These are phyloP conservation scores for Boletus eberwhitei DNA, from an alignment of 768 basidiomycete species.

Conservation along the genomic window DNA sequence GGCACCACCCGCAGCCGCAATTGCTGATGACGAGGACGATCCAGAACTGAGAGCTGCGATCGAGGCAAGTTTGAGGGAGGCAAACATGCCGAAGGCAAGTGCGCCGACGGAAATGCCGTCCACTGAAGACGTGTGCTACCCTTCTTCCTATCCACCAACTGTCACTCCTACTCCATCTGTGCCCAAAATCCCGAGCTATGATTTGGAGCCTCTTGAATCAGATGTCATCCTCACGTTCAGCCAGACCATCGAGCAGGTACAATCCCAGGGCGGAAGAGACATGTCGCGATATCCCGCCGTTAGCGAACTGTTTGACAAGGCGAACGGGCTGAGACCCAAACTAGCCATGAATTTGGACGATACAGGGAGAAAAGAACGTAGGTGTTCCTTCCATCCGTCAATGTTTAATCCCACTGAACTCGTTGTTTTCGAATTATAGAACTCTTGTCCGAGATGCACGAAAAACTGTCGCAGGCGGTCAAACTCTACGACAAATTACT, in stretches of 20 bases:
- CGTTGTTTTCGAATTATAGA: slow-evolving; percentile 41
- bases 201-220: slow-evolving; percentile 76
- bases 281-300: slow-evolving; percentile 81
- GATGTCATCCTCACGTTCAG: slow-evolving; percentile 89
- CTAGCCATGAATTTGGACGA: slow-evolving; percentile 83
- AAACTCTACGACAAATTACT: slow-evolving; percentile 87
- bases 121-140: slow-evolving; percentile 46
- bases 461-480: slow-evolving; percentile 88
- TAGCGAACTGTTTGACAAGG: slow-evolving; percentile 80
- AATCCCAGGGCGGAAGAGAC: slow-evolving; percentile 73
- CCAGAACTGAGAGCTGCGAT: slow-evolving; percentile 92
- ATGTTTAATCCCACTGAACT: background rate
- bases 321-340: slow-evolving; percentile 74
- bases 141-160: slow-evolving; percentile 45
- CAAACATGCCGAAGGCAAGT: slow-evolving; percentile 71
- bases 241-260: slow-evolving; percentile 83
- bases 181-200: slow-evolving; percentile 68
- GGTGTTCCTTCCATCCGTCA: slow-evolving; percentile 26
- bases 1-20: slow-evolving; percentile 23
- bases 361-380: slow-evolving; percentile 80
- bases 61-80: slow-evolving; percentile 90
- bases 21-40: slow-evolving; percentile 75
- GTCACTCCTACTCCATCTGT: slow-evolving; percentile 35
- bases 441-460: slow-evolving; percentile 89
- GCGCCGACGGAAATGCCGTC: slow-evolving; percentile 65